Evolutionary conservation across 2,329 filamentous ascomycete genomes (phyloP).

Genomic region (Trichothecium roseum): DNA sequence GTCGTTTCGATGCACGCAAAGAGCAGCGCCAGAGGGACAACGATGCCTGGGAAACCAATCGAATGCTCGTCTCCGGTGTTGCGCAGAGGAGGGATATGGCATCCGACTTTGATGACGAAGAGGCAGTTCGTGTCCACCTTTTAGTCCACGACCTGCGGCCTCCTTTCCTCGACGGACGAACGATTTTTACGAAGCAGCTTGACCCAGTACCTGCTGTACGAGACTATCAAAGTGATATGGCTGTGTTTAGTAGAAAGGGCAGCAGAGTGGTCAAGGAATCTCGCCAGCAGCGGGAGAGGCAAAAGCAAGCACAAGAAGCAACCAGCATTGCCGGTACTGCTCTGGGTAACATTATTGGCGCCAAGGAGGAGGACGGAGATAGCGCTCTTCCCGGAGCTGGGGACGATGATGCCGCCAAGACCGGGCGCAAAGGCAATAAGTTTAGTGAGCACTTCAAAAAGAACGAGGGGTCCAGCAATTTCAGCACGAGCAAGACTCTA

Average conservation of each 20-base stretch:
- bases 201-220: conserved; percentile 89
- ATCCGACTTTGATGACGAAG: conserved; percentile 82
- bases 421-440: conserved; percentile 46
- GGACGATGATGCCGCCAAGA: conserved; percentile 55
- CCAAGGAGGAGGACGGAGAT: conserved; percentile 88
- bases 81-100: conserved; percentile 79
- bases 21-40: conserved; percentile 87
- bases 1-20: conserved; percentile 56
- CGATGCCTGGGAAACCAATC: conserved; percentile 97
- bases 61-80: conserved; percentile 93
- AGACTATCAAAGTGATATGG: conserved; percentile 96
- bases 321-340: conserved; percentile 88
- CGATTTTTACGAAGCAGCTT: conserved; percentile 92
- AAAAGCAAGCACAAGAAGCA: conserved; percentile 89
- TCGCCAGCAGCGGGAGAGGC: conserved; percentile 82
- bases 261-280: conserved; percentile 88
- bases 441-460: conserved; percentile 89
- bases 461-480: conserved; percentile 73
- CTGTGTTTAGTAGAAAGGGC: conserved; percentile 91
- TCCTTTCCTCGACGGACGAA: conserved; percentile 89
- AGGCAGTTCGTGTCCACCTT: conserved; percentile 79
- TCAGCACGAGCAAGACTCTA: conserved; percentile 85
- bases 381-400: conserved; percentile 70
- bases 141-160: conserved; percentile 89
- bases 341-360: conserved; percentile 88